Conservation (phyloP, 345 rosid species). For the Passiflora organensis region DNA sequence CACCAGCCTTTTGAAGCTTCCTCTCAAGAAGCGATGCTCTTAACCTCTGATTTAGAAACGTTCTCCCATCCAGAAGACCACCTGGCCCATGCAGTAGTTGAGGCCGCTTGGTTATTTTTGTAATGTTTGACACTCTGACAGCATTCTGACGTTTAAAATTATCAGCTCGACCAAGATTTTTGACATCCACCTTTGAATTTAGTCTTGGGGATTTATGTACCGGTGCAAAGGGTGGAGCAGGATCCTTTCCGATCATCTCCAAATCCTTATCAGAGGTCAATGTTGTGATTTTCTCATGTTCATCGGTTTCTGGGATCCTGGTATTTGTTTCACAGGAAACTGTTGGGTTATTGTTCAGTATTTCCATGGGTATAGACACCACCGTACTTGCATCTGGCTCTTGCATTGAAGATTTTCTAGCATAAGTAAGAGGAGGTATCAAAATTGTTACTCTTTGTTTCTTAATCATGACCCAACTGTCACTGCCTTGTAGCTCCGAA, state of each 20-base stretch:
- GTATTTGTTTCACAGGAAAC: constrained; percentile 15
- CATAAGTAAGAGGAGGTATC: constrained; percentile 45
- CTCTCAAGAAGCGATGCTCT: constrained; percentile 66
- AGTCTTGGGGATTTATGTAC: constrained; percentile 16
- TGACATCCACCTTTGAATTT: constrained; percentile 15
- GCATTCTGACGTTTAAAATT: constrained; percentile 10
- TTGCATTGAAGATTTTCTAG: constrained; percentile 23
- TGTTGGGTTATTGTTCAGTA: constrained; percentile 12
- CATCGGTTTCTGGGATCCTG: constrained; percentile 21
- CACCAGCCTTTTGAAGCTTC: constrained; percentile 75
- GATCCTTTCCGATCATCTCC: constrained; percentile 19
- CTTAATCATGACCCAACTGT: constrained; percentile 66
- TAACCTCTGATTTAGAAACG: constrained; percentile 43
- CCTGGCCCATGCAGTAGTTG: constrained; percentile 32
- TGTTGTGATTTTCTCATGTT: constrained; percentile 26
- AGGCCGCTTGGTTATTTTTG: constrained; percentile 30
- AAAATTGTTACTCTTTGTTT: constrained; percentile 64
- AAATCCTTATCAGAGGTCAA: constrained; percentile 11
- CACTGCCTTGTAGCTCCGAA: constrained; percentile 32
- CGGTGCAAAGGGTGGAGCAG: constrained; percentile 14
- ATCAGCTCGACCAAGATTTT: constrained; percentile 5
- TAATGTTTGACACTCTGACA: constrained; percentile 23
- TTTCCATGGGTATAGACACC: constrained; percentile 24
- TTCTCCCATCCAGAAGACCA: constrained; percentile 32
- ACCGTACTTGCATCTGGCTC: constrained; percentile 31